Percentiles rank a stretch among this genome's conserved stretches.
phyloP scores from a whole-genome alignment of 208 protist species.

The Entamoeba nuttalli region DNA sequence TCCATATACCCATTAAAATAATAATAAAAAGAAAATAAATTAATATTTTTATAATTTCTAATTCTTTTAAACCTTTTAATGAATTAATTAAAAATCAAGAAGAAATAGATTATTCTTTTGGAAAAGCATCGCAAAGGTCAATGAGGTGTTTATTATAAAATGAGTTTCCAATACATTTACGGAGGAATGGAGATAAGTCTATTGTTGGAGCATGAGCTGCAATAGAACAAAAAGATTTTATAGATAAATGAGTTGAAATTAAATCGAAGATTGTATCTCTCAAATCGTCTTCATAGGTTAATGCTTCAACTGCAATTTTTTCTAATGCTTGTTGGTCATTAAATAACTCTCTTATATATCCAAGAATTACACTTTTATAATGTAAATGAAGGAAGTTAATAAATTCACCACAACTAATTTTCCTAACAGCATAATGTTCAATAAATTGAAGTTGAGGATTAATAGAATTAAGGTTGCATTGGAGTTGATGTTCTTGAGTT shows the following conservation, averaged over 20 bases:
- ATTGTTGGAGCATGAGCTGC: background rate
- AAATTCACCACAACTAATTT: background rate
- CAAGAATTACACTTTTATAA: background rate
- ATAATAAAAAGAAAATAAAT: too few relatives aligned
- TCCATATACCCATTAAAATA: too few relatives aligned
- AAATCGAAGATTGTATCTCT: background rate
- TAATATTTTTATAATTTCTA: too few relatives aligned
- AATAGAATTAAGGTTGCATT: background rate
- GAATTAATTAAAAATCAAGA: too few relatives aligned
- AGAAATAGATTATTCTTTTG: background rate
- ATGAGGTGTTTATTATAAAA: background rate
- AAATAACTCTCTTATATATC: background rate
- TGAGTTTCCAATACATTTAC: background rate
- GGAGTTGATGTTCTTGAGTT: background rate
- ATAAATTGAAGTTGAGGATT: background rate
- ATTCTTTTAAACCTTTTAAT: too few relatives aligned
- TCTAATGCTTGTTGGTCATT: background rate
- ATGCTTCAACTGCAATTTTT: background rate
- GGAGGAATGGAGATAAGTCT: background rate
- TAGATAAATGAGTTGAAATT: background rate
- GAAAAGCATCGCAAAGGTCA: background rate
- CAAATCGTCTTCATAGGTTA: background rate
- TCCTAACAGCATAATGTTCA: background rate
- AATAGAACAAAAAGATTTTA: background rate
- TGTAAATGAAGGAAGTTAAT: background rate